These are phyloP conservation scores for Ogataea allantospora DNA, from an alignment of 805 yeast genomes.

Conservation along the genomic window DNA sequence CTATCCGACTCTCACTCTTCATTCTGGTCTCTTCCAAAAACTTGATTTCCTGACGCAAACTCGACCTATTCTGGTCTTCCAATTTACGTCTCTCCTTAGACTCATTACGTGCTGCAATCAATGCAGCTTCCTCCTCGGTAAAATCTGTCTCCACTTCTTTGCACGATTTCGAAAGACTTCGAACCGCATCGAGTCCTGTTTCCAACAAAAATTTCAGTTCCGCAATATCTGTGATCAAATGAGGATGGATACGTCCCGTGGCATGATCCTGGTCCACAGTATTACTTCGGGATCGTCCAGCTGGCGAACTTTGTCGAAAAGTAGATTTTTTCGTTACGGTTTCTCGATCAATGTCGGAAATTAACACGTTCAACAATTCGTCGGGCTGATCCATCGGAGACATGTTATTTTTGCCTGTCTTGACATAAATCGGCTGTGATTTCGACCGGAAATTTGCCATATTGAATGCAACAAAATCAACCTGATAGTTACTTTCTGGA, in stretches of 20 bases:
- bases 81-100: conserved; percentile 39
- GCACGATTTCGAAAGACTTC: conserved; percentile 35
- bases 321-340: conserved; percentile 30
- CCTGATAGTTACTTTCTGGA: conserved; percentile 39
- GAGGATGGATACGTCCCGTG: conserved; percentile 24
- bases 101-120: conserved; percentile 36
- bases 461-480: conserved; percentile 44
- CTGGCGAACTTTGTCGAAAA: conserved; percentile 28
- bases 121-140: conserved; percentile 37
- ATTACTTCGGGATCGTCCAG: conserved; percentile 34
- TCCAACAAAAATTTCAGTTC: conserved; percentile 42
- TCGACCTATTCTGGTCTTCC: conserved; percentile 41
- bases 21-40: conserved; percentile 42
- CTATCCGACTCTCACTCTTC: conserved; percentile 34
- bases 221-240: conserved; percentile 39
- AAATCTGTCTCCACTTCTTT: conserved; percentile 35
- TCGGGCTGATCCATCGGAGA: conserved; percentile 39
- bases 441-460: conserved; percentile 39
- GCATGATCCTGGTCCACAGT: conserved; percentile 29
- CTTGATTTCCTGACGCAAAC: conserved; percentile 40
- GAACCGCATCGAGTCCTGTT: conserved; percentile 41
- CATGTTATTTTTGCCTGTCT: conserved; percentile 33
- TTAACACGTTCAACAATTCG: conserved; percentile 34
- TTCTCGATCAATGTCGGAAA: conserved; percentile 34
- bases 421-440: conserved; percentile 40